A percentile compares a stretch with the other conserved stretches of the same genome.
Conservation (phyloP, 108 stramenopile genomes). For the Skeletonema tropicum region DNA sequence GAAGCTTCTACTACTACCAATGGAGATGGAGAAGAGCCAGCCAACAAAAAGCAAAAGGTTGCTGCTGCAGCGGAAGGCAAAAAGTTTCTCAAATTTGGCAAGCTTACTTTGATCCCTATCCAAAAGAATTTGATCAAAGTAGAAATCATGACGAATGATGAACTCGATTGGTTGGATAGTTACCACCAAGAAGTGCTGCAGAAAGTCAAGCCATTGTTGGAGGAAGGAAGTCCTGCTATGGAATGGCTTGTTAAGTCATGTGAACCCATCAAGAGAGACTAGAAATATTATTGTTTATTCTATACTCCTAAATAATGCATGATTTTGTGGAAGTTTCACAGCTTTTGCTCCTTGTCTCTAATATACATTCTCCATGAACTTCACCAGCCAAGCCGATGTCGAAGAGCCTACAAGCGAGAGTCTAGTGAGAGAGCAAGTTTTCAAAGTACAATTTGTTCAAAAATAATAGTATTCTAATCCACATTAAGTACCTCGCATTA, state of each 20-base stretch:
- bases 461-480: neutral
- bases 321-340: too few species aligned
- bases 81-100: conserved; percentile 80
- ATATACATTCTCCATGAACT: conserved; percentile 30
- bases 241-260: conserved; percentile 81
- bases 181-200: conserved; percentile 82
- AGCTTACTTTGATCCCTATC: conserved; percentile 90
- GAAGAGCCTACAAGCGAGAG: conserved; percentile 4
- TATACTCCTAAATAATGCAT: neutral
- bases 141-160: conserved; percentile 66
- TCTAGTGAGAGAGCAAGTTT: conserved; percentile 26
- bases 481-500: too few species aligned
- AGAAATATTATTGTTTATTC: conserved; percentile 8
- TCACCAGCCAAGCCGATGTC: conserved; percentile 16
- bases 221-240: conserved; percentile 69
- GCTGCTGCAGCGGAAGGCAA: conserved; percentile 40
- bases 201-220: conserved; percentile 79
- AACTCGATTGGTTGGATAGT: conserved; percentile 88
- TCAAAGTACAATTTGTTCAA: conserved; percentile 47
- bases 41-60: conserved; percentile 36
- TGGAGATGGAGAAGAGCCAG: conserved; percentile 42
- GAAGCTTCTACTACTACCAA: conserved; percentile 27
- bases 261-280: conserved; percentile 61
- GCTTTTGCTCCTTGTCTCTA: too few species aligned
- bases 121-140: conserved; percentile 85